Evolutionary conservation across 2,329 filamentous ascomycete species (phyloP).

Genomic region (Cercospora janseana): DNA sequence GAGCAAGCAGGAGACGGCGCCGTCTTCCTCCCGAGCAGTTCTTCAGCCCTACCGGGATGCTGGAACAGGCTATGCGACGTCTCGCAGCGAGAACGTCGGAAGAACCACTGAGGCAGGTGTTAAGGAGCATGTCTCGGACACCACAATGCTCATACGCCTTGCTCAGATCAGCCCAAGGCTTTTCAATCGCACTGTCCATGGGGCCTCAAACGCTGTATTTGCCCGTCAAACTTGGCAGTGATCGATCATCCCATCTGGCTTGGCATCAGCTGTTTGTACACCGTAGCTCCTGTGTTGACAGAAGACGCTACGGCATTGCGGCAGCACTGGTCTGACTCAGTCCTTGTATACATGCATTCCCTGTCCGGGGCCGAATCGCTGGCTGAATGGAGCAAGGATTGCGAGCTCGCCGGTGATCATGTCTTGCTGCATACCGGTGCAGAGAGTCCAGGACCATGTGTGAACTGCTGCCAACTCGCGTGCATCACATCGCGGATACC

Average conservation of each 20-base stretch:
- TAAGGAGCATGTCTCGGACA: conserved; percentile 6
- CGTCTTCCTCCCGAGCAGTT: conserved; percentile 1
- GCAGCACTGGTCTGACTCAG: background rate
- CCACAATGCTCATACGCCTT: background rate
- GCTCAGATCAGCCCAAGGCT: background rate
- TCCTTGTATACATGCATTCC: background rate
- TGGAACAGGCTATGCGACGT: conserved; percentile 8
- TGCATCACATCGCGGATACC: background rate
- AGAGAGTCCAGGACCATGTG: background rate
- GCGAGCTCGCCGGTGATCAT: conserved; percentile 4
- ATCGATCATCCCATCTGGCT: background rate
- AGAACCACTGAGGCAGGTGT: background rate
- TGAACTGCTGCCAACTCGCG: background rate
- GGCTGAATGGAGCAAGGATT: conserved; percentile 7
- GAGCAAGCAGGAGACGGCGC: background rate
- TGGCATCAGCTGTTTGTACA: background rate
- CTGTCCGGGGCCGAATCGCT: background rate
- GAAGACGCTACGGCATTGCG: background rate
- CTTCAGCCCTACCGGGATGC: conserved; percentile 3
- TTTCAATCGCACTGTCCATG: background rate
- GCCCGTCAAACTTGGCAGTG: background rate
- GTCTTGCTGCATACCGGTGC: background rate
- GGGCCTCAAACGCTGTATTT: background rate
- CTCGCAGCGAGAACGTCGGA: background rate
- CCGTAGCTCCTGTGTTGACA: background rate